Base-by-base conservation (phyloP, 768 basidiomycete genomes). In the Boletus bicolor region DNA sequence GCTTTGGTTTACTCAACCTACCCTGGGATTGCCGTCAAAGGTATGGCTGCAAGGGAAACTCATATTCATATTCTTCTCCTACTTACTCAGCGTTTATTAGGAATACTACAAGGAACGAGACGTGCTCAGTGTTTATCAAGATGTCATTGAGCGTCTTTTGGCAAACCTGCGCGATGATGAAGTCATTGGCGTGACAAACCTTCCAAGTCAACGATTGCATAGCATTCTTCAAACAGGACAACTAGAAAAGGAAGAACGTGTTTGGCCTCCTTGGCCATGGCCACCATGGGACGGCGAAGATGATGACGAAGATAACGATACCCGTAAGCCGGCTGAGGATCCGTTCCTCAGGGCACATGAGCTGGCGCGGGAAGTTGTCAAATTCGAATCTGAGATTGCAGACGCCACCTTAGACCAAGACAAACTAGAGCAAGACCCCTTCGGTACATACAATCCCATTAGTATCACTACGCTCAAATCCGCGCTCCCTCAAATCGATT, bases 61-160 rank as follows among this genome's bases (percentile, higher is more conserved):
- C 8, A 10, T 54, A 7, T 17, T 10, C 8, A 10, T 54, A 35
- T 4, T 3, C 56, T 14, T 45, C 11, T 26, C 26, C 9, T 26
- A 14, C 30, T 42, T 55, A 48, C 43, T 57, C 28, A 50, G 37
- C 54, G 38, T 37, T 11, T 59, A 5, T 9, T 30, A 93, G 87
- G 93, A 95, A 74, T 97, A 98, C 69, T 98, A 92, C 70, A 81
- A 86, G 51, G 95, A 98, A 45, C 76, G 84, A 52, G 70, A 75
- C 0, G 80, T 91, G 37, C 71, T 83, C n/a, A 76, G 80, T n/a
- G 68, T 88, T 15, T 97, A 97, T 69, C 76, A 79, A 54, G 72
- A 75, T 41, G 85, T 91, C 24, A 73, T 94, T 19, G 82, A 86
- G 62, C 78, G 81, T 19, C 75, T 96, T 15, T 77, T 98, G 26